A percentile compares a stretch with the other conserved stretches of the same genome.
Conservation (phyloP, 2,329 filamentous ascomycete genomes). For the Epichloe baconii region DNA sequence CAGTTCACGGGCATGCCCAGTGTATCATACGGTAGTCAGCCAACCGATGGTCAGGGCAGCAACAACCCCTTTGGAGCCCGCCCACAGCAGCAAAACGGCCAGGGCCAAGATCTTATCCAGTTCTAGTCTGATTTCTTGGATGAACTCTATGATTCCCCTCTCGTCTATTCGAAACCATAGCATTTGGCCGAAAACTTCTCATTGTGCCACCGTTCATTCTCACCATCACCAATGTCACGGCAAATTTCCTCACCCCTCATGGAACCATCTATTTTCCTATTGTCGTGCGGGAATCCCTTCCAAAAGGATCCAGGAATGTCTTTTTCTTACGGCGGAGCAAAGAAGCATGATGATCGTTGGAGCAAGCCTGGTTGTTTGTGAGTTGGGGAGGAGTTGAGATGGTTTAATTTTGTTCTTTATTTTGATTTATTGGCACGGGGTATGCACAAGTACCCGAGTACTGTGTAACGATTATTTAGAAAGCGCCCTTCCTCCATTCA, state of each 20-base stretch:
- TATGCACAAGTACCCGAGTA: constrained; percentile 2
- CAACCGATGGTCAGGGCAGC: constrained; percentile 37
- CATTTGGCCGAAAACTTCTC: background rate
- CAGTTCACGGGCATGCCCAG: constrained; percentile 70
- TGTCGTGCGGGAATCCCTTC: background rate
- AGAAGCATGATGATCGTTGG: background rate
- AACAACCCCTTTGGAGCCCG: constrained; percentile 46
- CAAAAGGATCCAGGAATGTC: background rate
- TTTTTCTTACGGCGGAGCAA: background rate
- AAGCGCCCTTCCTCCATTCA: constrained; percentile 18
- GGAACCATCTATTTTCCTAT: background rate
- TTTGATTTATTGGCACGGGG: background rate
- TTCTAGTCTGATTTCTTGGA: constrained; percentile 31
- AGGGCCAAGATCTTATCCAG: constrained; percentile 49
- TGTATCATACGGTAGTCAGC: constrained; percentile 38
- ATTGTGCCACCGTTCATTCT: background rate
- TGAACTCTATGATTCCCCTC: background rate
- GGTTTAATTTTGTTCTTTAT: background rate
- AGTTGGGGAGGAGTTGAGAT: background rate
- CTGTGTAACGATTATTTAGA: constrained; percentile 15
- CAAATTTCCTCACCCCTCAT: background rate
- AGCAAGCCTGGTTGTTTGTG: background rate
- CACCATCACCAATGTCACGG: background rate
- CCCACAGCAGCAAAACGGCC: constrained; percentile 35
- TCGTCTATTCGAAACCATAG: background rate